These are phyloP conservation scores for Russula dissimulans DNA, from an alignment of 768 basidiomycete species.

Conservation along the genomic window DNA sequence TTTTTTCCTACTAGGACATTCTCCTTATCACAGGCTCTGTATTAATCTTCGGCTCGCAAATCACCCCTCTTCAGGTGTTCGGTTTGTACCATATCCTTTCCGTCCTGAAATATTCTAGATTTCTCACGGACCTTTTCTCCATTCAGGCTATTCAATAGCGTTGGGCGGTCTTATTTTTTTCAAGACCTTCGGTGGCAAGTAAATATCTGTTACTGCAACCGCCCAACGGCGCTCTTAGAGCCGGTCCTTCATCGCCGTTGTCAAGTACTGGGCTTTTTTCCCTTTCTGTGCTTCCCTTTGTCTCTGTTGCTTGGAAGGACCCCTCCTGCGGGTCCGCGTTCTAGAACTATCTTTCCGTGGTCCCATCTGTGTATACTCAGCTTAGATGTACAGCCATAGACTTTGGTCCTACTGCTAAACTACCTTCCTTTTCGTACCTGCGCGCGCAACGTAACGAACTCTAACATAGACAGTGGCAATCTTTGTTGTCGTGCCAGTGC, in stretches of 20 bases:
- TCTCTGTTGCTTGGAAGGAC: background rate
- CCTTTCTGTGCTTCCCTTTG: background rate
- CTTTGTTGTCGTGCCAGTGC: background rate
- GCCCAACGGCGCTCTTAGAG: background rate
- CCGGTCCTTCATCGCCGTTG: background rate
- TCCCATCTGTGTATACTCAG: background rate
- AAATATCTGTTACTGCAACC: background rate
- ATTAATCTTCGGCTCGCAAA: conserved; percentile 66
- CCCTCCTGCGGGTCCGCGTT: too few relatives aligned
- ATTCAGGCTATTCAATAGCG: conserved; percentile 77
- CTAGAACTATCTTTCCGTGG: background rate
- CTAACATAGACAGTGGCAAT: background rate
- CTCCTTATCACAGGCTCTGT: conserved; percentile 90
- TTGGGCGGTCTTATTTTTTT: conserved; percentile 76
- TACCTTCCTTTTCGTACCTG: background rate
- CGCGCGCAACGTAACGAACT: background rate
- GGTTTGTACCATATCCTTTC: conserved; percentile 33
- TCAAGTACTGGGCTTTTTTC: background rate
- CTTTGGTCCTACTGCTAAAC: background rate
- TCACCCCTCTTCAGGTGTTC: conserved; percentile 79
- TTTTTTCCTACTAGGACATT: conserved; percentile 54
- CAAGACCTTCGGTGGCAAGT: conserved; percentile 67
- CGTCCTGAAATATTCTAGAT: background rate
- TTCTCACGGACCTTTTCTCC: background rate
- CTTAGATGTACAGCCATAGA: background rate